Conservation (phyloP, 805 yeast species). For the Cyberlindnera veronae region DNA sequence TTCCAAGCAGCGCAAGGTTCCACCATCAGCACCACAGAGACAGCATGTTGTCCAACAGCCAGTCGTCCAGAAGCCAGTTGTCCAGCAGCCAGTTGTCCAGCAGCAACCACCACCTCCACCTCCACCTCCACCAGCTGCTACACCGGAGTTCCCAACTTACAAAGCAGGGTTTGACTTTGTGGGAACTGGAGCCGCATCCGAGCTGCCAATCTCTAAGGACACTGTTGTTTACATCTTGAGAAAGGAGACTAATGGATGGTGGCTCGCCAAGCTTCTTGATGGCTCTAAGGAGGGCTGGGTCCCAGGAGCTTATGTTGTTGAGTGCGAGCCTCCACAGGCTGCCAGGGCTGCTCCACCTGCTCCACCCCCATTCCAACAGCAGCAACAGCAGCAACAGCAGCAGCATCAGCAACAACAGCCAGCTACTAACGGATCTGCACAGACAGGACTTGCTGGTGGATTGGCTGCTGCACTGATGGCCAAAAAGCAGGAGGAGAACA, state of each 20-base stretch:
- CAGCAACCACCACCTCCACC: slow-evolving; percentile 74
- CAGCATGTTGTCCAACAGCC: slow-evolving; percentile 6
- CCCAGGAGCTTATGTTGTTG: slow-evolving; percentile 85
- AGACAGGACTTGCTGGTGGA: slow-evolving; percentile 43
- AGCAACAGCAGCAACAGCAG: slow-evolving; percentile 33
- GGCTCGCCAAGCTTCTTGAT: slow-evolving; percentile 75
- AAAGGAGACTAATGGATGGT: slow-evolving; percentile 90
- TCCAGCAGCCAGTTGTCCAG: slow-evolving; percentile 22
- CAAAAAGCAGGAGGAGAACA: slow-evolving; percentile 55
- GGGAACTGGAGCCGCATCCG: slow-evolving; percentile 81
- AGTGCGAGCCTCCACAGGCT: slow-evolving; percentile 44
- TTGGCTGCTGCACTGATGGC: slow-evolving; percentile 67
- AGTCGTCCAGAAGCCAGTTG: slow-evolving; percentile 15
- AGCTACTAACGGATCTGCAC: slow-evolving; percentile 15
- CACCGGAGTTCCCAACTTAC: slow-evolving; percentile 71
- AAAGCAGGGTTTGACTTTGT: slow-evolving; percentile 86
- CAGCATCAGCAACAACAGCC: slow-evolving; percentile 28
- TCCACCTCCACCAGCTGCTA: slow-evolving; percentile 58
- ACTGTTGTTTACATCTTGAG: slow-evolving; percentile 68
- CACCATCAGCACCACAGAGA: slow-evolving; percentile 1
- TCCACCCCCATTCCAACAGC: slow-evolving; percentile 42
- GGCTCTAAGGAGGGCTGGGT: slow-evolving; percentile 93
- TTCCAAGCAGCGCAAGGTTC: background rate
- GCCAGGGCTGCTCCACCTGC: slow-evolving; percentile 28
- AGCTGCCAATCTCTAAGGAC: slow-evolving; percentile 73